These are phyloP conservation scores for Draba incana DNA, from an alignment of 345 rosid genomes.

Conservation along the genomic window DNA sequence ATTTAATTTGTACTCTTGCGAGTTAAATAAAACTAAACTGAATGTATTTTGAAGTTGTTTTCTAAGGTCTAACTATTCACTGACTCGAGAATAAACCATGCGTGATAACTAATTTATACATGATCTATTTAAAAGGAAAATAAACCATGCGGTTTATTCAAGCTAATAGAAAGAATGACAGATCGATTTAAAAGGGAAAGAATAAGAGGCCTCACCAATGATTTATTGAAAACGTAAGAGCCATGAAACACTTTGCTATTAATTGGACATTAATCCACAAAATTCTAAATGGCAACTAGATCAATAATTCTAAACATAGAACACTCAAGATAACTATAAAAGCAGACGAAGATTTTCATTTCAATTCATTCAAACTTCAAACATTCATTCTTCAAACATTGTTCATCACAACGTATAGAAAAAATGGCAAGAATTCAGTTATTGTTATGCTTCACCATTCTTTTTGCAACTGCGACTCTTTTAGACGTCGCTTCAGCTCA, in stretches of 20 bases:
- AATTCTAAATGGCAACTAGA: background rate
- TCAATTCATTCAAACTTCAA: slow-evolving; percentile 5
- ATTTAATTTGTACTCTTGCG: slow-evolving; percentile 9
- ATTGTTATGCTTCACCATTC: slow-evolving; percentile 29
- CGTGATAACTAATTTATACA: too few relatives aligned
- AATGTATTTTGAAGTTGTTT: slow-evolving; percentile 10
- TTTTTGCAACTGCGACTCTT: slow-evolving; percentile 16
- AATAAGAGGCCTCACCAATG: too few relatives aligned
- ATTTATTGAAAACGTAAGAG: slow-evolving; percentile 15
- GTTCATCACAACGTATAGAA: background rate
- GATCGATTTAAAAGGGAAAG: too few relatives aligned
- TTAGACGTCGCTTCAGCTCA: slow-evolving; percentile 28
- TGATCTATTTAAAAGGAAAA: too few relatives aligned
- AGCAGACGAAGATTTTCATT: background rate
- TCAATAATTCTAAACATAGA: slow-evolving; percentile 33
- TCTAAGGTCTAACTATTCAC: slow-evolving; percentile 3
- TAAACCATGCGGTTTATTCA: too few relatives aligned
- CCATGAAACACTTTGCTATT: slow-evolving; percentile 31
- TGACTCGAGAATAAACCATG: background rate
- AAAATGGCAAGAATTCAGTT: slow-evolving; percentile 34
- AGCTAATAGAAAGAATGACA: too few relatives aligned
- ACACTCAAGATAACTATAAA: slow-evolving; percentile 27
- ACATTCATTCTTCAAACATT: background rate
- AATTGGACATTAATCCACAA: slow-evolving; percentile 18
- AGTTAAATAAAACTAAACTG: slow-evolving; percentile 5